Conservation (phyloP, 257 asterid species). For the Solanum appendiculatum region DNA sequence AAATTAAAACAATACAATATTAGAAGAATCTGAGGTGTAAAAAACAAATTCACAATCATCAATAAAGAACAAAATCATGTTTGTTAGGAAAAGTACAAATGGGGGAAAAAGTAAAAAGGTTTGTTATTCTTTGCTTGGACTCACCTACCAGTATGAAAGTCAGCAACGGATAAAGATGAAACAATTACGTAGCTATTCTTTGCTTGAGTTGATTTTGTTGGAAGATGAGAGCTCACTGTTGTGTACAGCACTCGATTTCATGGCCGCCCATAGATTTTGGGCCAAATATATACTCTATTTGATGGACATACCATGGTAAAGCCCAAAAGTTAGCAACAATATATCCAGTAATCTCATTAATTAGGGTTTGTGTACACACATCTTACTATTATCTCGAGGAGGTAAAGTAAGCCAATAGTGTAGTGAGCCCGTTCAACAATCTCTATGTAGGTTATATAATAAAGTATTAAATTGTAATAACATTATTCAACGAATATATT, state of each 20-base stretch:
- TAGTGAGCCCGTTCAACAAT: too few species aligned
- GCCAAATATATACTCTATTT: not conserved
- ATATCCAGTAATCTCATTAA: not conserved
- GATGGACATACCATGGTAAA: not conserved
- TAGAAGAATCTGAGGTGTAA: constrained; percentile 8
- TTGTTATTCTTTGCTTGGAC: constrained; percentile 10
- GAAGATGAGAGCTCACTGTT: not conserved
- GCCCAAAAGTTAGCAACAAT: not conserved
- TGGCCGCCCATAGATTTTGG: not conserved
- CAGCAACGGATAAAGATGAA: not conserved
- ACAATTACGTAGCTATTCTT: not conserved
- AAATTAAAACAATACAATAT: not conserved
- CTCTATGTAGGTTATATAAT: not conserved
- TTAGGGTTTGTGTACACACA: too few species aligned
- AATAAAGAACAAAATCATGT: not conserved
- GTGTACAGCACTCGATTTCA: not conserved
- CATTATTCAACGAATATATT: too few species aligned
- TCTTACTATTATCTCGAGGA: too few species aligned
- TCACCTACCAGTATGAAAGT: not conserved
- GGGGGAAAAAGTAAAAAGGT: not conserved
- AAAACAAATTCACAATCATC: not conserved
- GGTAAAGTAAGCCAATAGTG: not conserved
- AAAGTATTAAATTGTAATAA: not conserved
- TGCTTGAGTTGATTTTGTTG: not conserved
- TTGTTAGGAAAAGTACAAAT: not conserved